Conservation (phyloP, 148 eudicot genomes). For the Vaccinium macrocarpon region DNA sequence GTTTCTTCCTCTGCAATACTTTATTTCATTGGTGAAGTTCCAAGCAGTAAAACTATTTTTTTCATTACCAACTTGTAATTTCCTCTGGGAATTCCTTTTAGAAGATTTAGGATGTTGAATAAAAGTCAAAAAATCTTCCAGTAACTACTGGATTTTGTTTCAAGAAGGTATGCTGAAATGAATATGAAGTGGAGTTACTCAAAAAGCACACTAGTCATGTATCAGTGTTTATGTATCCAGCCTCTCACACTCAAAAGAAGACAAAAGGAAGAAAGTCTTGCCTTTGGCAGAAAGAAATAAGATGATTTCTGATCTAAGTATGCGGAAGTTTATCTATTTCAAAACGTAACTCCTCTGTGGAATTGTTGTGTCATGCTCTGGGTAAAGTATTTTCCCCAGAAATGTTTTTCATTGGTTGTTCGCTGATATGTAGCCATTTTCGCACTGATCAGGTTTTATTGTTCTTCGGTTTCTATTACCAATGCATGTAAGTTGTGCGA, state of each 20-base stretch:
- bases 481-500: background rate
- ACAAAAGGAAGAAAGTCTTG: background rate
- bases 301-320: background rate
- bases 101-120: background rate
- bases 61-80: background rate
- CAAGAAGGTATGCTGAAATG: background rate
- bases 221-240: background rate
- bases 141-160: background rate
- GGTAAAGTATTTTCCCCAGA: background rate
- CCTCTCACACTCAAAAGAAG: background rate
- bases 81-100: background rate
- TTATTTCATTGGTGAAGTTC: constrained; percentile 1
- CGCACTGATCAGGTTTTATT: background rate
- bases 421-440: background rate
- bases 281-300: background rate
- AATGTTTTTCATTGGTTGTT: background rate
- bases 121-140: background rate
- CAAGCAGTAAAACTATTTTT: background rate
- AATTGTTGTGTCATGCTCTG: background rate
- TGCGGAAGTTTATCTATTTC: background rate
- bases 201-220: background rate
- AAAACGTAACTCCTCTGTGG: background rate
- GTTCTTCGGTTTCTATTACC: no score
- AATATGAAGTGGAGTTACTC: background rate
- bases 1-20: background rate